Conservation (phyloP, 129 eudicot species). For the Silybum marianum region DNA sequence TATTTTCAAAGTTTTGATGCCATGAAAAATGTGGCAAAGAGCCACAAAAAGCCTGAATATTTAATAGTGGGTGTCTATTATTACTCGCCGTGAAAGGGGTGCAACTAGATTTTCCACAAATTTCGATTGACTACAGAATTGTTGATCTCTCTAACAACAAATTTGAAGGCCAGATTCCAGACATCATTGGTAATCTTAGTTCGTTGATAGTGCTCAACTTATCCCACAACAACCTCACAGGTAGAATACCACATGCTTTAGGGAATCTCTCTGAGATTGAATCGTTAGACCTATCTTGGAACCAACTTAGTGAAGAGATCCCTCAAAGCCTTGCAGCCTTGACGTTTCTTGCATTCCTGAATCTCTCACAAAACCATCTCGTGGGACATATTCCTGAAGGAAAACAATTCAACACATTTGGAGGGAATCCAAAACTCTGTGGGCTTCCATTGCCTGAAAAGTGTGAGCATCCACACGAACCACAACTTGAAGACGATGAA, state of each 20-base stretch:
- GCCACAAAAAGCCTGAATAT: neutral
- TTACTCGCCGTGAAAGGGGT: conserved; percentile 25
- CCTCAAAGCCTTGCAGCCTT: conserved; percentile 25
- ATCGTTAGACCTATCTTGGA: conserved; percentile 41
- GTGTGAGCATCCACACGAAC: neutral
- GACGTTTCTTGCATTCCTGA: conserved; percentile 27
- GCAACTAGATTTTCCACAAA: neutral
- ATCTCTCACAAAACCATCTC: conserved; percentile 39
- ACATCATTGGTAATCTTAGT: conserved; percentile 23
- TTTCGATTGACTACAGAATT: conserved; percentile 8
- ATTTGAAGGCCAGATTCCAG: conserved; percentile 30
- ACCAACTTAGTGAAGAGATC: conserved; percentile 36
- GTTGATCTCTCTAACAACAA: conserved; percentile 16
- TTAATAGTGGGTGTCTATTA: neutral
- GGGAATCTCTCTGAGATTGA: conserved; percentile 39
- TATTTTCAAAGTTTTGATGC: conserved; percentile 27
- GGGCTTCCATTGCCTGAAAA: conserved; percentile 17
- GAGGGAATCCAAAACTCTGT: conserved; percentile 19
- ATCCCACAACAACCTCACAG: conserved; percentile 40
- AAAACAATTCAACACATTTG: conserved; percentile 27
- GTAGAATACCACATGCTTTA: conserved; percentile 34
- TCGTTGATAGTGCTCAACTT: conserved; percentile 28
- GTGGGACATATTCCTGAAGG: conserved; percentile 28
- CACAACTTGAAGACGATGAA: conserved; percentile 8
- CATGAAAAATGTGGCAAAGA: conserved; percentile 24